Evolutionary conservation across 768 basidiomycete genomes (phyloP).

Genomic region (Porpolomopsis calyptriformis): DNA sequence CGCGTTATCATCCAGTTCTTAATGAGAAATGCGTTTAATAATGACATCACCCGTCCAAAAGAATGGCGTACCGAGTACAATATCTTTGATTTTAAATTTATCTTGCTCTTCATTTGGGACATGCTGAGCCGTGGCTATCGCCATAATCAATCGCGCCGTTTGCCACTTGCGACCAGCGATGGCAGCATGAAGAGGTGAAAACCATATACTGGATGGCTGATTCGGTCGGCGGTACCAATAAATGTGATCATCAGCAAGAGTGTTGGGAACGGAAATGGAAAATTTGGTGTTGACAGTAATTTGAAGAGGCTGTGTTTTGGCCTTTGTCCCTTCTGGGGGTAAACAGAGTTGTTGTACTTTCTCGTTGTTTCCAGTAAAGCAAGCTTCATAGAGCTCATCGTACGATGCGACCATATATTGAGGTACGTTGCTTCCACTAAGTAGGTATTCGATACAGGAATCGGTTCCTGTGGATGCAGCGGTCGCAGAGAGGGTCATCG

Average conservation of each 20-base stretch:
- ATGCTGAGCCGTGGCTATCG: constrained; percentile 47
- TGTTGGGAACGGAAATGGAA: constrained; percentile 7
- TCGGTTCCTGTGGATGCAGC: neutral
- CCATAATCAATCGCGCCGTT: constrained; percentile 48
- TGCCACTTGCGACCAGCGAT: constrained; percentile 41
- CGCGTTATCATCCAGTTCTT: constrained; percentile 30
- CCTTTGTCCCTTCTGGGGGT: constrained; percentile 25
- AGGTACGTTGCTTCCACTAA: constrained; percentile 16
- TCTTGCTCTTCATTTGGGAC: constrained; percentile 26
- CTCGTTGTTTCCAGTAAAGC: constrained; percentile 39
- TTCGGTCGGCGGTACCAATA: too few relatives aligned
- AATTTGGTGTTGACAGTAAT: constrained; percentile 29
- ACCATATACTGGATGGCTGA: constrained; percentile 21
- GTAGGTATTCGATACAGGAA: constrained; percentile 9
- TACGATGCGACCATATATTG: constrained; percentile 29
- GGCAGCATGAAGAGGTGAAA: constrained; percentile 42
- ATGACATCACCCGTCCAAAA: neutral
- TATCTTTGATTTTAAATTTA: constrained; percentile 22
- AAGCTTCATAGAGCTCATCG: constrained; percentile 48
- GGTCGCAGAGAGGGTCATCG: too few relatives aligned
- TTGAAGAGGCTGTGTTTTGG: constrained; percentile 26
- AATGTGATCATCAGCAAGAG: too few relatives aligned
- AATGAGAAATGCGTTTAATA: constrained; percentile 17
- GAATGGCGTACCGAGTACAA: constrained; percentile 24
- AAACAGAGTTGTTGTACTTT: constrained; percentile 44